phyloP scores from a whole-genome alignment of 495 filamentous ascomycete genomes.

The Penicillium longicatenatum region DNA sequence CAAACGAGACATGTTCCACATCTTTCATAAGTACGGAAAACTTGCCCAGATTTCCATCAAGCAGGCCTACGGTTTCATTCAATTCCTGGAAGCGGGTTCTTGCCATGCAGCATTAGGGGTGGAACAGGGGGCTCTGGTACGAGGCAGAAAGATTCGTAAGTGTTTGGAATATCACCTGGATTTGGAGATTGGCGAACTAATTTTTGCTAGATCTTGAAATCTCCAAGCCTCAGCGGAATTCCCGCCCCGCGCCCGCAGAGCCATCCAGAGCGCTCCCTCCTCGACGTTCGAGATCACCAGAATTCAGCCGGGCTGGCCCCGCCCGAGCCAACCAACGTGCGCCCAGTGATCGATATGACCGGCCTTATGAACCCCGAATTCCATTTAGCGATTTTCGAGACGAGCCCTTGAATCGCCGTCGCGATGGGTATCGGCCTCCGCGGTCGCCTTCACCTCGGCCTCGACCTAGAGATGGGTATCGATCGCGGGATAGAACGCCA shows the following conservation, averaged over 20 bases:
- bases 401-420: slow-evolving; percentile 48
- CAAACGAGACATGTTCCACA: slow-evolving; percentile 88
- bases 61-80: slow-evolving; percentile 95
- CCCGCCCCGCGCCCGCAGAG: slow-evolving; percentile 51
- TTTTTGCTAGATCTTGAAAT: slow-evolving; percentile 78
- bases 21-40: slow-evolving; percentile 83
- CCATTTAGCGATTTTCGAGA: slow-evolving; percentile 54
- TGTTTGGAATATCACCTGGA: slow-evolving; percentile 16
- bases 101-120: slow-evolving; percentile 71
- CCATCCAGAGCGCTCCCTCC: slow-evolving; percentile 39
- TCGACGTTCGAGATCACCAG: slow-evolving; percentile 71
- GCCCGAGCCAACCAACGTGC: slow-evolving; percentile 35
- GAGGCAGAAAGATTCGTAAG: slow-evolving; percentile 91
- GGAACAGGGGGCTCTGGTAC: slow-evolving; percentile 76
- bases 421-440: slow-evolving; percentile 65
- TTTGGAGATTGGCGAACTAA: slow-evolving; percentile 6
- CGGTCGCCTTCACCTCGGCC: slow-evolving; percentile 63
- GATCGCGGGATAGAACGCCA: slow-evolving; percentile 56
- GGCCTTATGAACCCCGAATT: slow-evolving; percentile 39
- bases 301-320: slow-evolving; percentile 56
- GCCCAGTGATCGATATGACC: slow-evolving; percentile 47
- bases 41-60: slow-evolving; percentile 96
- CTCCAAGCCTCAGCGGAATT: slow-evolving; percentile 84
- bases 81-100: slow-evolving; percentile 77
- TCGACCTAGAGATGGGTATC: slow-evolving; percentile 70